These are phyloP conservation scores for Pseudognaphalium luteoalbum DNA, from an alignment of 129 eudicot species.

Conservation along the genomic window DNA sequence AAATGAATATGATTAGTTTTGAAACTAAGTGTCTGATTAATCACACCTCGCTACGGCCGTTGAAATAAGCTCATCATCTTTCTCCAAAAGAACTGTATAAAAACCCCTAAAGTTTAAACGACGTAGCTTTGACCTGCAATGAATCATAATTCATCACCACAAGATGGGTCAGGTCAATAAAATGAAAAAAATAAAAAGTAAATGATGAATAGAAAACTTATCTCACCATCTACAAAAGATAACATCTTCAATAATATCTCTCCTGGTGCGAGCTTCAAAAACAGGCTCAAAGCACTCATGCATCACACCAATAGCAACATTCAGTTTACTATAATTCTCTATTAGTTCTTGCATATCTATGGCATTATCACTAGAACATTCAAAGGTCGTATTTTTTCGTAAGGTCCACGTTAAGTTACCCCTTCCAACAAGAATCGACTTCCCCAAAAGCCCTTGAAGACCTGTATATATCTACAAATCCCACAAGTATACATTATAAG, in stretches of 20 bases:
- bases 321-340: constrained; percentile 64
- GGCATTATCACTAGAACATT: constrained; percentile 25
- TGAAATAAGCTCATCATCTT: constrained; percentile 78
- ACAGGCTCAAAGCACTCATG: constrained; percentile 92
- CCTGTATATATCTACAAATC: constrained; percentile 65
- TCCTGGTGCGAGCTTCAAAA: constrained; percentile 60
- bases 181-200: background rate
- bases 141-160: constrained; percentile 3
- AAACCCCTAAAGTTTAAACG: constrained; percentile 86
- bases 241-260: constrained; percentile 84
- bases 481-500: background rate
- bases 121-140: constrained; percentile 71
- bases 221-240: constrained; percentile 64
- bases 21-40: background rate
- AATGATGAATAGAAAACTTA: background rate
- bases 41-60: constrained; percentile 70
- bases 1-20: background rate
- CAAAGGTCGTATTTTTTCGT: constrained; percentile 41
- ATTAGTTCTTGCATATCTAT: constrained; percentile 10
- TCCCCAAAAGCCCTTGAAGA: constrained; percentile 57
- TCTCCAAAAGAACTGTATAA: constrained; percentile 87
- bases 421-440: constrained; percentile 52
- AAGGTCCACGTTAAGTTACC: constrained; percentile 80
- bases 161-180: background rate
- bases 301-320: constrained; percentile 76